phyloP scores from a whole-genome alignment of 805 yeast species.

The Danielozyma ontarioensis region DNA sequence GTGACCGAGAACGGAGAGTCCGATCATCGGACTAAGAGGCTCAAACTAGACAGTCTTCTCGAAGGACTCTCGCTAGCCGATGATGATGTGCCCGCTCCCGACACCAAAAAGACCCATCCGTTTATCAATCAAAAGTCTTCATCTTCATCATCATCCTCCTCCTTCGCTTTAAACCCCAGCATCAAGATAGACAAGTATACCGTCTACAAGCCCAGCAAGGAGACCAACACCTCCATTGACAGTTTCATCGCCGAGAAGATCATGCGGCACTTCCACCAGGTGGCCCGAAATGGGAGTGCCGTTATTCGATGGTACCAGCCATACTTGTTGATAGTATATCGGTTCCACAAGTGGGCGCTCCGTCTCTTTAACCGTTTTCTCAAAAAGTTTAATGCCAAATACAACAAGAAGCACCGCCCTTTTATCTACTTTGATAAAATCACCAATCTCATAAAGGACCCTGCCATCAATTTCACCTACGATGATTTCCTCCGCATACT shows the following conservation, averaged over 20 bases:
- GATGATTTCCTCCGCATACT: conserved; percentile 21
- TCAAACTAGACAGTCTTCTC: conserved; percentile 26
- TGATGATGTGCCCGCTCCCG: conserved; percentile 1
- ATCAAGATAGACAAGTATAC: conserved; percentile 4
- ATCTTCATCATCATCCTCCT: no score
- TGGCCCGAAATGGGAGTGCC: conserved; percentile 12
- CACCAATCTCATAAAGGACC: conserved; percentile 15
- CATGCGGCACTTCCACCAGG: conserved; percentile 15
- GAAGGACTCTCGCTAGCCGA: conserved; percentile 17
- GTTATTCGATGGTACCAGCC: conserved; percentile 22
- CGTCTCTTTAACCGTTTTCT: conserved; percentile 32
- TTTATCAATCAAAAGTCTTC: no score
- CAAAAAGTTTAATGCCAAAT: conserved; percentile 18
- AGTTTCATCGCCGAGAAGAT: conserved; percentile 19
- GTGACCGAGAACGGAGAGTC: no score
- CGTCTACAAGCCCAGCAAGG: conserved; percentile 6
- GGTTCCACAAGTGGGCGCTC: conserved; percentile 31
- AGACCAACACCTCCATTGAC: conserved; percentile 8
- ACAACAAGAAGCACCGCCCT: conserved; percentile 9
- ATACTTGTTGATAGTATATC: conserved; percentile 17
- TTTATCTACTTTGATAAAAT: conserved; percentile 20
- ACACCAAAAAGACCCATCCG: no score
- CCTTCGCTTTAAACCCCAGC: no score
- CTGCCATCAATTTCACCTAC: conserved; percentile 10
- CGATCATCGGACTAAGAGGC: no score